These are phyloP conservation scores for Porphyrellus cyaneotinctus DNA, from an alignment of 768 basidiomycete species.

Conservation along the genomic window DNA sequence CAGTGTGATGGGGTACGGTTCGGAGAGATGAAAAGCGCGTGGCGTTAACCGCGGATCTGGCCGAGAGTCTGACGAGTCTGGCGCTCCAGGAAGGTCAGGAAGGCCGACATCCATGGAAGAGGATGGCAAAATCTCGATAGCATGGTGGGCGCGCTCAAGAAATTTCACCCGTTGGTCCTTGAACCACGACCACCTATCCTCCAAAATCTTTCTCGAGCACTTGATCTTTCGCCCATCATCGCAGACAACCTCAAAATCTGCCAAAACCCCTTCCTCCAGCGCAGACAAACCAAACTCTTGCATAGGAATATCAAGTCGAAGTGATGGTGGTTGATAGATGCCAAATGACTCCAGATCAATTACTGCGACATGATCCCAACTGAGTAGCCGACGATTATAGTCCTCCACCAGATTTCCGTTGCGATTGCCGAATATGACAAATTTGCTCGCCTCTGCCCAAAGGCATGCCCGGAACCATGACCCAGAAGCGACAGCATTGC, in stretches of 20 bases:
- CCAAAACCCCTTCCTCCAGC: constrained; percentile 73
- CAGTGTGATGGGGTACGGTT: constrained; percentile 83
- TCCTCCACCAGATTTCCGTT: constrained; percentile 87
- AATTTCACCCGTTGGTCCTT: constrained; percentile 61
- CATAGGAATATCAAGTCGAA: constrained; percentile 62
- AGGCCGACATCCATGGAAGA: constrained; percentile 60
- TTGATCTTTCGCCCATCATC: constrained; percentile 82
- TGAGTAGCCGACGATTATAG: constrained; percentile 85
- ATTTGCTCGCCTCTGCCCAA: constrained; percentile 80
- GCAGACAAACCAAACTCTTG: constrained; percentile 83
- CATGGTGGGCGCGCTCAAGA: constrained; percentile 50
- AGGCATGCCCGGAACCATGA: constrained; percentile 94
- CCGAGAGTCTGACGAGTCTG: constrained; percentile 45
- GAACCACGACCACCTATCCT: constrained; percentile 97
- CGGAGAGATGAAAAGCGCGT: constrained; percentile 75
- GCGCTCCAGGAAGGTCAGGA: constrained; percentile 55
- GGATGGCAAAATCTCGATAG: constrained; percentile 55
- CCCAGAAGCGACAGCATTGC: constrained; percentile 77
- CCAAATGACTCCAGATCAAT: constrained; percentile 94
- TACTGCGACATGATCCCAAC: constrained; percentile 89
- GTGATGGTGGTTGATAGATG: constrained; percentile 83
- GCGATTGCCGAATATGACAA: constrained; percentile 88
- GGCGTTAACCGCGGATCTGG: constrained; percentile 80
- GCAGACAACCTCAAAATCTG: constrained; percentile 91
- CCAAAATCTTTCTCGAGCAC: constrained; percentile 80